Percentiles rank a stretch among this genome's conserved stretches.
Evolutionary conservation across 192 early-diverging fungal genomes (phyloP).

Genomic region (Linnemannia hyalina): DNA sequence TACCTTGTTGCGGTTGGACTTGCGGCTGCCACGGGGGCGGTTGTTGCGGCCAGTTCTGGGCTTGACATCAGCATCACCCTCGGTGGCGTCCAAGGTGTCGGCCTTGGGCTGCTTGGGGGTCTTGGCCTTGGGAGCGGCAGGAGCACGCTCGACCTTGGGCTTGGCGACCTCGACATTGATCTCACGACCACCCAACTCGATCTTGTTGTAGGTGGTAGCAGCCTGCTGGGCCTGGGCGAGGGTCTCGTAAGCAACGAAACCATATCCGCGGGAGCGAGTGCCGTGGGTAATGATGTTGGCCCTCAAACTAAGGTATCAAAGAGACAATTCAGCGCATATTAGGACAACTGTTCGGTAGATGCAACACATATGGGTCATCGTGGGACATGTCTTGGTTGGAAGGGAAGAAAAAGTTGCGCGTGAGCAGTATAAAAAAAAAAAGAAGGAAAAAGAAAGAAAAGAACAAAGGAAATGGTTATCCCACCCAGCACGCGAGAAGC

Average conservation of each 20-base stretch:
- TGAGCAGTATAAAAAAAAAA: constrained; percentile 3
- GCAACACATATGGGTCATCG: background rate
- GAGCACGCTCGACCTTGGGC: constrained; percentile 65
- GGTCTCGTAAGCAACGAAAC: constrained; percentile 90
- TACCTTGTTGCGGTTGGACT: constrained; percentile 37
- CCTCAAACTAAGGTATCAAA: constrained; percentile 62
- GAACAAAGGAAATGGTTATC: background rate
- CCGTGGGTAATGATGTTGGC: constrained; percentile 88
- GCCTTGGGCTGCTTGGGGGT: constrained; percentile 38
- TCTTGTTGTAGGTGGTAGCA: constrained; percentile 78
- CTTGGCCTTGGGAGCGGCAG: constrained; percentile 42
- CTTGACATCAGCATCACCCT: constrained; percentile 39
- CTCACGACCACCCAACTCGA: constrained; percentile 86
- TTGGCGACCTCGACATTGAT: constrained; percentile 94
- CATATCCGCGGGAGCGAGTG: constrained; percentile 90
- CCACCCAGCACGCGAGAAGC: constrained; percentile 1
- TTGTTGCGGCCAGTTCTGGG: constrained; percentile 59
- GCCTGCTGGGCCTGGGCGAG: constrained; percentile 80
- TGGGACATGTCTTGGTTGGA: background rate
- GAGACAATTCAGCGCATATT: background rate
- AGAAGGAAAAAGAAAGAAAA: background rate
- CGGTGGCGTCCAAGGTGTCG: constrained; percentile 34
- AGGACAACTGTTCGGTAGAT: background rate
- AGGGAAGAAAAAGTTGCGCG: background rate
- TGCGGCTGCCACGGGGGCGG: constrained; percentile 55